Evolutionary conservation across 139 green algal genomes (phyloP).

Genomic region (Zygnema circumcarinatum): DNA sequence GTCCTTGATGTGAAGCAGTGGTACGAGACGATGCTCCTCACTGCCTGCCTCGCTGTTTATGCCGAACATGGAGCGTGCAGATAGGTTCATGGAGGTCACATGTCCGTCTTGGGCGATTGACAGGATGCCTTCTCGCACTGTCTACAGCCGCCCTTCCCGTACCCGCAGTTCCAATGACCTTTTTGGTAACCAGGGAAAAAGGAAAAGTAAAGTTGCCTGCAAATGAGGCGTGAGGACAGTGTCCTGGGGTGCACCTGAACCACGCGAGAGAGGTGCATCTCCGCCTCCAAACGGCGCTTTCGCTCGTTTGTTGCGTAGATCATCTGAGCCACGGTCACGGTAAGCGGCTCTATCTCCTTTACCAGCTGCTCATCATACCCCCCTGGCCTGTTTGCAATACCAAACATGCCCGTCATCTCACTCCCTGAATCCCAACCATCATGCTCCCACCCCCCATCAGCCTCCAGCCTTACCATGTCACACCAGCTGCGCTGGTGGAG

Average conservation of each 20-base stretch:
- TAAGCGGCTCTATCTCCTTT: constrained; percentile 16
- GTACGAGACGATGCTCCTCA: not conserved
- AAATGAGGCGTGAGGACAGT: not conserved
- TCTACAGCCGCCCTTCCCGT: too few species aligned
- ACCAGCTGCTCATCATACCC: constrained; percentile 37
- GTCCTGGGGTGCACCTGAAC: constrained; percentile 10
- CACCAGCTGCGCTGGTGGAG: not conserved
- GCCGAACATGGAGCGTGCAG: constrained; percentile 28
- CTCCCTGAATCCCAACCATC: not conserved
- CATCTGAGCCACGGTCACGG: constrained; percentile 23
- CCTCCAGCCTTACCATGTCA: not conserved
- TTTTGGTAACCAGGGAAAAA: too few species aligned
- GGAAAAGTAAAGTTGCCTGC: not conserved
- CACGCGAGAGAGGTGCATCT: constrained; percentile 29
- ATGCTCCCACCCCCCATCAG: not conserved
- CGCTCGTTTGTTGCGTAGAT: constrained; percentile 16
- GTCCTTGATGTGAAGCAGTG: constrained; percentile 1
- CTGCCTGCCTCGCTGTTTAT: not conserved
- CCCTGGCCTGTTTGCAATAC: not conserved
- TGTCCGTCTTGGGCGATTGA: constrained; percentile 22
- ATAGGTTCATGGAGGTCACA: constrained; percentile 39
- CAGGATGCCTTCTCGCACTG: constrained; percentile 20
- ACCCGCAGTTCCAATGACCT: too few species aligned
- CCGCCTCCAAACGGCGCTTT: constrained; percentile 8
- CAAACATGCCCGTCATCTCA: constrained; percentile 20